These are phyloP conservation scores for Raffaelea albimanens DNA, from an alignment of 2,329 filamentous ascomycete species.

Conservation along the genomic window DNA sequence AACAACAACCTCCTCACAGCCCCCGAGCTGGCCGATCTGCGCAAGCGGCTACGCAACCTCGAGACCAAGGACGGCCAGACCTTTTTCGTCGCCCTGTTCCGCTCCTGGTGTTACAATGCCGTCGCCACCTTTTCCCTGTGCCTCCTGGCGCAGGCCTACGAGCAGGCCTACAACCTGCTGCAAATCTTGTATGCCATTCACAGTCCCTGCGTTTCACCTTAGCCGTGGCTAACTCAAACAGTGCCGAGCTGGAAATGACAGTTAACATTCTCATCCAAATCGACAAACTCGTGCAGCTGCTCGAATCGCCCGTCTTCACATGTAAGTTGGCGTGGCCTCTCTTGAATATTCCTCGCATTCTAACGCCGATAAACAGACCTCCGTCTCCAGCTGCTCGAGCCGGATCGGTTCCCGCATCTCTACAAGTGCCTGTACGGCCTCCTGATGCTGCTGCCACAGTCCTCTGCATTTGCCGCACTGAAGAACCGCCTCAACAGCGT, in stretches of 20 bases:
- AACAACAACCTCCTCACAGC: slow-evolving; percentile 99
- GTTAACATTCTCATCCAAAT: slow-evolving; percentile 98
- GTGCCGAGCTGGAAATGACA: slow-evolving; percentile 95
- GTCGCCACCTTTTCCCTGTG: slow-evolving; percentile 96
- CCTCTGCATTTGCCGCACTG: slow-evolving; percentile 88
- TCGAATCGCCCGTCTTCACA: slow-evolving; percentile 96
- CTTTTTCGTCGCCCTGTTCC: slow-evolving; percentile 89
- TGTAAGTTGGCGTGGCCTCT: slow-evolving; percentile 46
- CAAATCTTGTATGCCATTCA: slow-evolving; percentile 75
- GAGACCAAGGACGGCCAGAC: slow-evolving; percentile 91
- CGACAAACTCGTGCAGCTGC: slow-evolving; percentile 91
- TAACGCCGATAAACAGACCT: slow-evolving; percentile 46
- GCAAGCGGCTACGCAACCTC: slow-evolving; percentile 81
- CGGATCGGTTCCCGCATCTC: slow-evolving; percentile 86
- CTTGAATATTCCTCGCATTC: not conserved
- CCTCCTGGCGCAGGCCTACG: slow-evolving; percentile 90
- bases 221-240: slow-evolving; percentile 32
- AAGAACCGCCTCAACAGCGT: slow-evolving; percentile 97
- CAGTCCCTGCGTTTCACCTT: no score
- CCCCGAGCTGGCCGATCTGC: slow-evolving; percentile 81
- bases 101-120: slow-evolving; percentile 97
- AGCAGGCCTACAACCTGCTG: slow-evolving; percentile 91
- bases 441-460: slow-evolving; percentile 96
- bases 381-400: slow-evolving; percentile 86
- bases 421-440: slow-evolving; percentile 98